phyloP scores from a whole-genome alignment of 345 rosid genomes.

The Populus deltoides region DNA sequence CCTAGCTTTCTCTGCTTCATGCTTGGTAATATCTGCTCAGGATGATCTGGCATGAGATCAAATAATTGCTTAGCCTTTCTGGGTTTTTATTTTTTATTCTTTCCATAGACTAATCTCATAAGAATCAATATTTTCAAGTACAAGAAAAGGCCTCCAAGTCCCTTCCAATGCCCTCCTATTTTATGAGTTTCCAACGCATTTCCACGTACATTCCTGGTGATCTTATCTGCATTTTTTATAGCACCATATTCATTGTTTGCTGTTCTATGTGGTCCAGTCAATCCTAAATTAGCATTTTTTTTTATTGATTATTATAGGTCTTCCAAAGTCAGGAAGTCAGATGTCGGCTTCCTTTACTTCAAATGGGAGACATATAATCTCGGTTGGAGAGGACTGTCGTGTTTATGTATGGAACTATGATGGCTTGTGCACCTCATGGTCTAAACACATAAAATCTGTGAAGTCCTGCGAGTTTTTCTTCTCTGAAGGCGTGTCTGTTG shows the following conservation, averaged over 20 bases:
- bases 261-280: constrained; percentile 5
- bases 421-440: constrained; percentile 23
- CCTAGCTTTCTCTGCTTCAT: neutral
- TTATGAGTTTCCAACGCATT: neutral
- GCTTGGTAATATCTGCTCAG: neutral
- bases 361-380: constrained; percentile 67
- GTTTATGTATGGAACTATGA: constrained; percentile 76
- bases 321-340: constrained; percentile 59
- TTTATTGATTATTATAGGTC: constrained; percentile 39
- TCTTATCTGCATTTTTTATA: neutral
- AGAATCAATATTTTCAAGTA: neutral
- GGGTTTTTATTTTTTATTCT: neutral
- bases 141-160: neutral
- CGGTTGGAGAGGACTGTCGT: constrained; percentile 66
- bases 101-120: neutral
- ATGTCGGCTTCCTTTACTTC: constrained; percentile 74
- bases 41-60: neutral
- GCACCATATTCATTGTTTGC: constrained; percentile 1
- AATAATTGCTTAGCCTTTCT: neutral
- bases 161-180: neutral
- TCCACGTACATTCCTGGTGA: neutral
- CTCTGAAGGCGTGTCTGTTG: constrained; percentile 58
- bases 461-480: constrained; percentile 69
- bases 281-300: neutral
- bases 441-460: constrained; percentile 43